A percentile compares a stretch with the other conserved stretches of the same genome.
phyloP scores from a whole-genome alignment of 192 early-diverging fungal species.

The Haplosporangium gracile region DNA sequence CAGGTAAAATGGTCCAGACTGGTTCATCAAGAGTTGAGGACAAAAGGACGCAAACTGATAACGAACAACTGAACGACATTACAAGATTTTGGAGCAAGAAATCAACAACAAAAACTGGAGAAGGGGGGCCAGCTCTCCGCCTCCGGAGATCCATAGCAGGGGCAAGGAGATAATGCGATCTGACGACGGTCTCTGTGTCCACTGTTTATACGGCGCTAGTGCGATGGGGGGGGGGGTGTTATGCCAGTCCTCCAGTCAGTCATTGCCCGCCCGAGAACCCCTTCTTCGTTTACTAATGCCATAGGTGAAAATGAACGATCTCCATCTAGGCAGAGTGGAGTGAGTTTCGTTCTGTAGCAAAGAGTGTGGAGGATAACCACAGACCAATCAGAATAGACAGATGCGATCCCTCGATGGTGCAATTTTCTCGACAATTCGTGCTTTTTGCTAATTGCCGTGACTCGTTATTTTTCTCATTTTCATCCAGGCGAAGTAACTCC shows the following conservation, averaged over 20 bases:
- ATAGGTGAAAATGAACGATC: neutral
- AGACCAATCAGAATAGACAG: conserved; percentile 1
- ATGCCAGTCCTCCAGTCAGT: neutral
- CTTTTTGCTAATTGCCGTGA: neutral
- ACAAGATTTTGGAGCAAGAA: neutral
- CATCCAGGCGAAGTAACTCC: no score
- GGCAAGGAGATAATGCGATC: neutral
- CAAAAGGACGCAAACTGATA: neutral
- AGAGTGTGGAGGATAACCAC: neutral
- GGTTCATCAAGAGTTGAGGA: neutral
- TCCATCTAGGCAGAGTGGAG: conserved; percentile 1
- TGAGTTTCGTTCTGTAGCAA: neutral
- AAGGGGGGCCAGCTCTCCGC: neutral
- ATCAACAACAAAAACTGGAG: neutral
- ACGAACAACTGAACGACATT: neutral
- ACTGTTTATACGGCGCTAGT: no score
- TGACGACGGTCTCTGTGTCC: neutral
- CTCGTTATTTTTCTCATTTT: neutral
- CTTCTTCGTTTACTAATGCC: neutral
- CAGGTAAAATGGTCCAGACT: neutral
- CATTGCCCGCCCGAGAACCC: neutral
- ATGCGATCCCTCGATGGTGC: conserved; percentile 10
- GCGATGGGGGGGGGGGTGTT: neutral
- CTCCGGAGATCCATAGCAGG: neutral
- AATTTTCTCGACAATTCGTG: conserved; percentile 2